These are phyloP conservation scores for Picea glauca DNA, from an alignment of 75 land plant species.

Conservation along the genomic window DNA sequence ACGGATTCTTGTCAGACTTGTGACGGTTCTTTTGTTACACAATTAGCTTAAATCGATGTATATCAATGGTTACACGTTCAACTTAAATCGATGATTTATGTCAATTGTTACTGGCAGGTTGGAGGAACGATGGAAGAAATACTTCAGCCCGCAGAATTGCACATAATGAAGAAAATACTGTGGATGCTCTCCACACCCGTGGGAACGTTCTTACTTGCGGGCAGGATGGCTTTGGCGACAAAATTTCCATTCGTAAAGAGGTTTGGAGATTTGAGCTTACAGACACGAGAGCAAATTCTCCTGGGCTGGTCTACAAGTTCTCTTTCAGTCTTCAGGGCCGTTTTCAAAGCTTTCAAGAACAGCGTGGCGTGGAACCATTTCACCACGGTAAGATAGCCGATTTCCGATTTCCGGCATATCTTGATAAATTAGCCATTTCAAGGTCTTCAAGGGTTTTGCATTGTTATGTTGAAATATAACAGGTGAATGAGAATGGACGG, in stretches of 20 bases:
- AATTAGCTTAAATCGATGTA: background rate
- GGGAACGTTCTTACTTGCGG: constrained; percentile 11
- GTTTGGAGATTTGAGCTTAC: background rate
- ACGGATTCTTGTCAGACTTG: background rate
- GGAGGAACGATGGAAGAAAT: constrained; percentile 1
- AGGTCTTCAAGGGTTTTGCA: background rate
- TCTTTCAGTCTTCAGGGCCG: background rate
- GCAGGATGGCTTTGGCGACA: background rate
- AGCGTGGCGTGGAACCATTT: constrained; percentile 7
- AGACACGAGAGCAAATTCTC: constrained; percentile 8
- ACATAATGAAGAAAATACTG: background rate
- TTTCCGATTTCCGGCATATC: background rate
- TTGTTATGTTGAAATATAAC: background rate
- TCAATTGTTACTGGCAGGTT: background rate
- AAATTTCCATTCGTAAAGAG: background rate
- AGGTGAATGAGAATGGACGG: constrained; percentile 33
- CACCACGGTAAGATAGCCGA: background rate
- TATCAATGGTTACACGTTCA: no score
- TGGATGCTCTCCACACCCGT: constrained; percentile 14
- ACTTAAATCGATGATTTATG: background rate
- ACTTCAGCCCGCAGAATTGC: background rate
- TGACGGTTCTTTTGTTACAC: background rate
- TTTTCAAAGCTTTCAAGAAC: constrained; percentile 9
- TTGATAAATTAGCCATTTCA: background rate
- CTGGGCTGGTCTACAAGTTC: constrained; percentile 4